A percentile compares a stretch with the other conserved stretches of the same genome.
phyloP scores from a whole-genome alignment of 768 basidiomycete species.

The Lyophyllum decastes region DNA sequence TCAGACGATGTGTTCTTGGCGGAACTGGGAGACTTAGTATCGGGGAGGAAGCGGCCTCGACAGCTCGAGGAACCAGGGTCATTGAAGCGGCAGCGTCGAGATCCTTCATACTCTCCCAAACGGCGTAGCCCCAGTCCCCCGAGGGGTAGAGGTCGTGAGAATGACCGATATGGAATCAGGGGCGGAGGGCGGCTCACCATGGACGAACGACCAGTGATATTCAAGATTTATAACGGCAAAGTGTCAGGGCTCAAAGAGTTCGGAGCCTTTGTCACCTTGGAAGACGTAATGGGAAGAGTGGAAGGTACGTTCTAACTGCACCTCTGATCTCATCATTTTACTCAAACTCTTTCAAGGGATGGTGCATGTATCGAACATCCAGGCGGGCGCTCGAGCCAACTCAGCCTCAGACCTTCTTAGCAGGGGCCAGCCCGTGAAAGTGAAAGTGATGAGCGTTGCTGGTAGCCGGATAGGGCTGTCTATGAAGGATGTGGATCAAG shows the following conservation, averaged over 20 bases:
- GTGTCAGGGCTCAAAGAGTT: slow-evolving; percentile 91
- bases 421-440: slow-evolving; percentile 84
- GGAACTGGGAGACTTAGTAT: slow-evolving; percentile 89
- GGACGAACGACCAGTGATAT: slow-evolving; percentile 86
- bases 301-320: slow-evolving; percentile 66
- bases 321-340: not conserved
- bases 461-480: slow-evolving; percentile 82
- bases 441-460: slow-evolving; percentile 95
- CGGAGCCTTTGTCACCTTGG: slow-evolving; percentile 90
- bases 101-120: slow-evolving; percentile 48
- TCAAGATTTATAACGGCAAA: slow-evolving; percentile 92
- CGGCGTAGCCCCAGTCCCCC: slow-evolving; percentile 61
- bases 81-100: slow-evolving; percentile 62
- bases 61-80: slow-evolving; percentile 45
- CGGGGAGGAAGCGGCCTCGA: slow-evolving; percentile 60
- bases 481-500: slow-evolving; percentile 98
- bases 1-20: slow-evolving; percentile 82
- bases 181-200: slow-evolving; percentile 40
- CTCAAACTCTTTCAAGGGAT: slow-evolving; percentile 60
- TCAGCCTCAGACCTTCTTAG: slow-evolving; percentile 85
- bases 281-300: slow-evolving; percentile 80
- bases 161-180: slow-evolving; percentile 33
- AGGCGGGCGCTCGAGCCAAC: slow-evolving; percentile 81
- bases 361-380: slow-evolving; percentile 95
- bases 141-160: slow-evolving; percentile 49